Percentiles rank a stretch among this genome's conserved stretches.
Conservation (phyloP, 176 grass and related monocot genomes). For the Carex littledalei region DNA sequence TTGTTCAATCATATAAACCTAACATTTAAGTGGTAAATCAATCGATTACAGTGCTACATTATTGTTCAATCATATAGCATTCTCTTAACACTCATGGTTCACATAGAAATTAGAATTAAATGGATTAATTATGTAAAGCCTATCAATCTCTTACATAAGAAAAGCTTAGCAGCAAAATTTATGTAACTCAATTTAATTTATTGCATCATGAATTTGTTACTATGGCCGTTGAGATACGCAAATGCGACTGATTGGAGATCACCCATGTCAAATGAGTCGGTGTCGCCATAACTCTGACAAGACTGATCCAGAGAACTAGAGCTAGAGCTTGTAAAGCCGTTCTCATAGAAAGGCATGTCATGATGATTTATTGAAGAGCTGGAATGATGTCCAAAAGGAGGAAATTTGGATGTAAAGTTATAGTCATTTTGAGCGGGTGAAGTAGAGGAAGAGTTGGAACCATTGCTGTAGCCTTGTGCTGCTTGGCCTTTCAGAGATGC, state of each 20-base stretch:
- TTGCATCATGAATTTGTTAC: neutral
- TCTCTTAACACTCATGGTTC: slow-evolving; percentile 1
- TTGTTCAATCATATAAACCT: neutral
- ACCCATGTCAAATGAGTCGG: slow-evolving; percentile 49
- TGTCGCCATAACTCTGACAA: slow-evolving; percentile 37
- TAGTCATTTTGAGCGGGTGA: slow-evolving; percentile 34
- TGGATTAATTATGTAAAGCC: neutral
- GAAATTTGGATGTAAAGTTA: slow-evolving; percentile 20
- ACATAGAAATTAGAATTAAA: slow-evolving; percentile 12
- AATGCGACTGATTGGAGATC: slow-evolving; percentile 66
- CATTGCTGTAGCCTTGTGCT: slow-evolving; percentile 28
- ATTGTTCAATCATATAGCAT: neutral
- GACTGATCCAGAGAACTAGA: slow-evolving; percentile 26
- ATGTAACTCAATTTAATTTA: neutral
- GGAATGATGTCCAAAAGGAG: slow-evolving; percentile 17
- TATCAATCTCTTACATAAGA: slow-evolving; percentile 7
- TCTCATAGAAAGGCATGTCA: slow-evolving; percentile 28
- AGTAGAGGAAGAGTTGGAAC: slow-evolving; percentile 14
- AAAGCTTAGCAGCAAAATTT: neutral
- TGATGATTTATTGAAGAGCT: slow-evolving; percentile 42
- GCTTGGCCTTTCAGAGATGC: slow-evolving; percentile 53
- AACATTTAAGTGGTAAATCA: neutral
- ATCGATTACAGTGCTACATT: slow-evolving; percentile 1
- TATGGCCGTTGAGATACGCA: slow-evolving; percentile 56
- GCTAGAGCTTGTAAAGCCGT: slow-evolving; percentile 22